A percentile compares a stretch with the other conserved stretches of the same genome.
phyloP scores from a whole-genome alignment of 2,329 filamentous ascomycete genomes.

The Fusarium aywerte region DNA sequence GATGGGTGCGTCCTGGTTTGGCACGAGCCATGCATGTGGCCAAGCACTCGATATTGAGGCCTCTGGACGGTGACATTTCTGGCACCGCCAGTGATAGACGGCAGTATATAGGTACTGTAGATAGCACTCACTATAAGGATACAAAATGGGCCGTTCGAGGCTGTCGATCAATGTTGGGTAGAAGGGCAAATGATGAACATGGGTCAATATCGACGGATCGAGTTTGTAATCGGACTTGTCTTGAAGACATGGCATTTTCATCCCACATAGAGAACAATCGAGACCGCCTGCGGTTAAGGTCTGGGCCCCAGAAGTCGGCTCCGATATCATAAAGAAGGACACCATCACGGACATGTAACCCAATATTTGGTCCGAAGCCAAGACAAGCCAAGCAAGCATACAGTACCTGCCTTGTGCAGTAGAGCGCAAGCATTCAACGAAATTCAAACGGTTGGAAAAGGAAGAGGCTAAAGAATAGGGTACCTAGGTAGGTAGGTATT shows the following conservation, averaged over 20 bases:
- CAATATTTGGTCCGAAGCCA: slow-evolving; percentile 4
- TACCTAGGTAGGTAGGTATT: no score
- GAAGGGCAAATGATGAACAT: background rate
- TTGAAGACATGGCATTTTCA: background rate
- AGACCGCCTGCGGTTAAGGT: slow-evolving; percentile 13
- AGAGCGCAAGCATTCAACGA: slow-evolving; percentile 1
- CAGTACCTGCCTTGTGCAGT: slow-evolving; percentile 33
- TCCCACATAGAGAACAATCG: slow-evolving; percentile 5
- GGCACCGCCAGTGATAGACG: slow-evolving; percentile 10
- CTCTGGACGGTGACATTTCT: slow-evolving; percentile 20
- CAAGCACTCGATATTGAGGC: slow-evolving; percentile 20
- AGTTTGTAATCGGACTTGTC: background rate
- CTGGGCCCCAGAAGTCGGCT: slow-evolving; percentile 21
- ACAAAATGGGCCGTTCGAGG: slow-evolving; percentile 26
- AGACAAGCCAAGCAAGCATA: background rate
- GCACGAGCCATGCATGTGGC: slow-evolving; percentile 39
- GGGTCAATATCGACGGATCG: slow-evolving; percentile 22
- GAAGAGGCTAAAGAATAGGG: background rate
- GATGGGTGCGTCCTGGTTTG: slow-evolving; percentile 22
- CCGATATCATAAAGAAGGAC: slow-evolving; percentile 15
- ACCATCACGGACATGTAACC: background rate
- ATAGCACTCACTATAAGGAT: no score
- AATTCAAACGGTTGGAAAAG: background rate
- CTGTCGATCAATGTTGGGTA: slow-evolving; percentile 27
- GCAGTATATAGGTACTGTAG: no score